Percentiles rank a stretch among this genome's conserved stretches.
Conservation (phyloP, 768 basidiomycete genomes). For the Rubroboletus satanas region DNA sequence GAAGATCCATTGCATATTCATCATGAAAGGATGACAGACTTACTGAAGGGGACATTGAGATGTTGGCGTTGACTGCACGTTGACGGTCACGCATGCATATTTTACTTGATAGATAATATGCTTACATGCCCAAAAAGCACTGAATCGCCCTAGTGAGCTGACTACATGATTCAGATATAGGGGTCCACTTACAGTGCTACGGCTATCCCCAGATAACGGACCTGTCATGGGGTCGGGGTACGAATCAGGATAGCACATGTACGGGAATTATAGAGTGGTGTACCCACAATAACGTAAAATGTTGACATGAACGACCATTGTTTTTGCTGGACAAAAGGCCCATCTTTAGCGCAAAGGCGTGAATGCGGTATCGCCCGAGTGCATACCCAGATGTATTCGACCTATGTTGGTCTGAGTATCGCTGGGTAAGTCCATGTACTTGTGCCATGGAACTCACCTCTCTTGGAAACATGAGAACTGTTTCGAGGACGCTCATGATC, state of each 20-base stretch:
- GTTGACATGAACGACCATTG: conserved; percentile 14
- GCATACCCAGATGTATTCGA: conserved; percentile 21
- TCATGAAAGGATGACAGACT: neutral
- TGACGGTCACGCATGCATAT: neutral
- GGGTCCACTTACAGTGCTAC: conserved; percentile 12
- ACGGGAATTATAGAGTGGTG: neutral
- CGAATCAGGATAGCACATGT: neutral
- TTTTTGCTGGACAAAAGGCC: neutral
- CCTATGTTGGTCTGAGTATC: conserved; percentile 5
- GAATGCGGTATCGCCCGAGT: neutral
- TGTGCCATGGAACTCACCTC: conserved; percentile 9
- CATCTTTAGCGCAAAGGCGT: neutral
- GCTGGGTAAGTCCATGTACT: neutral
- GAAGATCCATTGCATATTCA: neutral
- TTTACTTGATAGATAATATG: neutral
- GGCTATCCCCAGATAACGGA: conserved; percentile 16
- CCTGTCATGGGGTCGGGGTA: neutral
- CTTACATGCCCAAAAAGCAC: conserved; percentile 17
- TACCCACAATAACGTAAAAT: conserved; percentile 15
- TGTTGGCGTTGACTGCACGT: conserved; percentile 14
- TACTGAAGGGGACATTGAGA: conserved; percentile 15
- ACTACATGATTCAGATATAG: neutral
- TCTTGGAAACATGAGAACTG: conserved; percentile 20
- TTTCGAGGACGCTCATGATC: neutral
- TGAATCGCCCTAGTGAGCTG: neutral